Percentiles rank a stretch among this genome's conserved stretches.
Conservation (phyloP, 345 rosid genomes). For the Brassica incana region DNA sequence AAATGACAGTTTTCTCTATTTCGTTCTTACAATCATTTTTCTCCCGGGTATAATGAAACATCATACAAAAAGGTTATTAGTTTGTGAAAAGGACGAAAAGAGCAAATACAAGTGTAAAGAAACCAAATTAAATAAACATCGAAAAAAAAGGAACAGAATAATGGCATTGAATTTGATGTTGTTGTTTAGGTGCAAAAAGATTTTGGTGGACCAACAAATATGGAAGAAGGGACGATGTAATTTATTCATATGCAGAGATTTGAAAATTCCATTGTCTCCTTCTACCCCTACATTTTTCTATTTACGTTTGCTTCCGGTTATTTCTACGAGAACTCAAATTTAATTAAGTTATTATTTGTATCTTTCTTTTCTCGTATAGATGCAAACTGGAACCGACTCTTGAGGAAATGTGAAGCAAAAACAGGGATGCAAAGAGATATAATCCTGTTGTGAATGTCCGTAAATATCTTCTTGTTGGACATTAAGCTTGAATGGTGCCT, state of each 20-base stretch:
- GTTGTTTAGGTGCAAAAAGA: slow-evolving; percentile 19
- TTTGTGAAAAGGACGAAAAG: not conserved
- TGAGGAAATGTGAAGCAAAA: not conserved
- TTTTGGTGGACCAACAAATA: slow-evolving; percentile 22
- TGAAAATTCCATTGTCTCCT: slow-evolving; percentile 31
- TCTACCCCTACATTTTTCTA: slow-evolving; percentile 9
- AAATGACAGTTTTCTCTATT: no score
- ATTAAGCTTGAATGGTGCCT: not conserved
- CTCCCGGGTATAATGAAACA: not conserved
- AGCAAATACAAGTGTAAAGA: not conserved
- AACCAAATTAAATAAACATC: not conserved
- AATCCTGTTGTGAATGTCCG: not conserved
- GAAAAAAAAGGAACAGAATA: slow-evolving; percentile 8
- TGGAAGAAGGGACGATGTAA: slow-evolving; percentile 24
- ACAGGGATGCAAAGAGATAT: not conserved
- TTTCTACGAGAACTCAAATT: slow-evolving; percentile 5
- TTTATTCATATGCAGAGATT: slow-evolving; percentile 25
- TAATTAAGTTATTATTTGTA: not conserved
- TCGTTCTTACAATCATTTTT: not conserved
- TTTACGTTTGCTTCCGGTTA: not conserved
- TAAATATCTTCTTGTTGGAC: not conserved
- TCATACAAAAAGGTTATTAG: not conserved
- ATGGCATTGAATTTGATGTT: slow-evolving; percentile 24
- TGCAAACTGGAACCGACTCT: not conserved
- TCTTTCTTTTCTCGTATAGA: not conserved